Base-by-base conservation (phyloP, 1,139 yeast species). In the Blastobotrys illinoisensis region DNA sequence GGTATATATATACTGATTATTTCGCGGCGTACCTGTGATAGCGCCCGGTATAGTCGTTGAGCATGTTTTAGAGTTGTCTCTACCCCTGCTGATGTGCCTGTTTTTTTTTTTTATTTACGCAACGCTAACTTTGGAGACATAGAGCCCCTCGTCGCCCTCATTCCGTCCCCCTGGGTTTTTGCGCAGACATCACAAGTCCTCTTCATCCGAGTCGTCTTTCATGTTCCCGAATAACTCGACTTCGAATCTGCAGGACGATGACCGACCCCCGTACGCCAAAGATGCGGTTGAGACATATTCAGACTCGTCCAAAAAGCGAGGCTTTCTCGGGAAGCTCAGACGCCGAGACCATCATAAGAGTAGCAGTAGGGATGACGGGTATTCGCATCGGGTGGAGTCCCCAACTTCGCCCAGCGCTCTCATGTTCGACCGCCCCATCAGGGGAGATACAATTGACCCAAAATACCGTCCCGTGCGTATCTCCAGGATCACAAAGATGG, bases 111-210 rank as follows among this genome's bases (percentile, higher is more conserved):
- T 44, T 14, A 14, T 14, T 16, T 44, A 16, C 20, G 16, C 46
- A 16, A 44, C 14, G 46, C 48, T 49, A 49, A 49, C 52, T 5
- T 5, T 21, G 14, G 23, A 40, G 19, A 43, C 21, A 18, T 36
- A 66, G 20, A 65, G 73, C 1, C 74, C 81, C 2, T 66, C 75
- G 7, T 72, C 82, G 1, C 78, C 79, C 3, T 70, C 78, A 0
- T 64, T 74, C 16, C 51, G 64, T 1, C 67, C 77, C 1, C 75
- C 79, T 54, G 77, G 79, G 40, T 76, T 85, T 55, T 83, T 84
- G 68, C 74, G 86, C 58, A 79, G 81, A 57, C 86, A 81, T 61
- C 75, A 80, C 48, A 76, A 83, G 57, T 75, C 84, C 13, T 78
- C 77, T 51, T 80, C 87, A 0, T 79, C 81, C 0, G 87, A 81